phyloP scores from a whole-genome alignment of 2,329 filamentous ascomycete species.

The Chalaropsis ovoidea region DNA sequence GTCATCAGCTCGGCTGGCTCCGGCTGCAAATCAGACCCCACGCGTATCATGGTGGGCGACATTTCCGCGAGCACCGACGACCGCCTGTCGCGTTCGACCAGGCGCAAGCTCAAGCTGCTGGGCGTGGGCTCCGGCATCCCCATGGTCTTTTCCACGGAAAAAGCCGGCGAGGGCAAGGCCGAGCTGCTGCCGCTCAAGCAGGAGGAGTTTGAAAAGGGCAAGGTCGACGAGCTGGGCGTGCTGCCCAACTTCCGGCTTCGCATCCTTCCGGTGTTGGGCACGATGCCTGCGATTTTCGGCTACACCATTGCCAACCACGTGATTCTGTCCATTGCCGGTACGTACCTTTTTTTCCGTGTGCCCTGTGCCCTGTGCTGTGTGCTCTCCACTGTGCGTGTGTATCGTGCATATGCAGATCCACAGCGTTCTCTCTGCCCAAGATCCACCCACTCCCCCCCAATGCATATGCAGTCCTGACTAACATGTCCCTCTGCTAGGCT shows the following conservation, averaged over 20 bases:
- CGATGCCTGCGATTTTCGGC: slow-evolving; percentile 95
- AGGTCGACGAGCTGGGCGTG: slow-evolving; percentile 75
- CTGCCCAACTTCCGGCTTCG: slow-evolving; percentile 86
- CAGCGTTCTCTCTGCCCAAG: not conserved
- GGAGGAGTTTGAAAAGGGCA: slow-evolving; percentile 77
- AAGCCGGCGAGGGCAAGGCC: slow-evolving; percentile 81
- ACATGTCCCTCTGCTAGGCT: slow-evolving; percentile 42
- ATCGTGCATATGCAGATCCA: not conserved
- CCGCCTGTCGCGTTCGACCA: slow-evolving; percentile 72
- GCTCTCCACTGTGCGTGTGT: slow-evolving; percentile 1
- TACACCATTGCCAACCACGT: slow-evolving; percentile 87
- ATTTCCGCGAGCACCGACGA: slow-evolving; percentile 84
- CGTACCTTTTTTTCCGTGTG: not conserved
- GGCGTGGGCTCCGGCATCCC: slow-evolving; percentile 80
- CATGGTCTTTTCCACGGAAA: slow-evolving; percentile 86
- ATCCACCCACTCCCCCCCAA: not conserved
- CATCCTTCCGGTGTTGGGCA: slow-evolving; percentile 90
- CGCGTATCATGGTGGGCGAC: slow-evolving; percentile 78
- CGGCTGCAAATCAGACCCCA: slow-evolving; percentile 80
- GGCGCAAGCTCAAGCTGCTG: slow-evolving; percentile 63
- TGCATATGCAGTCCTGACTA: slow-evolving; percentile 14
- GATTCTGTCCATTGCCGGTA: slow-evolving; percentile 61
- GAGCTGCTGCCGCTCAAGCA: slow-evolving; percentile 76
- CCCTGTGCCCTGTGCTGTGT: not conserved
- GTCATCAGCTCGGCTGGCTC: slow-evolving; percentile 96